Conservation (phyloP, 2,329 filamentous ascomycete species). For the Zymoseptoria passerinii region DNA sequence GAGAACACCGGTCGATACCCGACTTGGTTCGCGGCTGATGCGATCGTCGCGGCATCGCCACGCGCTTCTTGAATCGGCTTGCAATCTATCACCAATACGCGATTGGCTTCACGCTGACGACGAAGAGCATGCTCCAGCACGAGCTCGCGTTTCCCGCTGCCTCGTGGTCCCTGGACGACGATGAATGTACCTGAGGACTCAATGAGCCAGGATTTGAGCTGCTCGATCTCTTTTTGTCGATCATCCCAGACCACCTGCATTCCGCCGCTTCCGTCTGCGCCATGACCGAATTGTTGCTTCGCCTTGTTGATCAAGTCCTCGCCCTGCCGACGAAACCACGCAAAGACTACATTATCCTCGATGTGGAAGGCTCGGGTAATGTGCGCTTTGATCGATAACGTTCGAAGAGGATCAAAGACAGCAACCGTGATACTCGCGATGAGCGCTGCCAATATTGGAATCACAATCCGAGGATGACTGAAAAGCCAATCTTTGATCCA, state of each 20-base stretch:
- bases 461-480: constrained; percentile 77
- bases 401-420: constrained; percentile 88
- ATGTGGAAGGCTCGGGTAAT: constrained; percentile 70
- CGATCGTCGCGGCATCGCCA: constrained; percentile 79
- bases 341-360: constrained; percentile 63
- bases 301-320: constrained; percentile 52
- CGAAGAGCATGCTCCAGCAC: constrained; percentile 77
- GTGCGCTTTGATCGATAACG: constrained; percentile 84
- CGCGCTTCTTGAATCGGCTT: constrained; percentile 86
- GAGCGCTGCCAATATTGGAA: constrained; percentile 73
- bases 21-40: constrained; percentile 69
- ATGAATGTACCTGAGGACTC: constrained; percentile 89
- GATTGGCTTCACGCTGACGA: constrained; percentile 48
- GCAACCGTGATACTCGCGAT: constrained; percentile 75
- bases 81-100: constrained; percentile 83
- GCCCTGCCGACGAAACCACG: constrained; percentile 71
- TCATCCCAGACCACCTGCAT: constrained; percentile 82
- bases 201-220: constrained; percentile 75
- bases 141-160: constrained; percentile 83
- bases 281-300: constrained; percentile 28
- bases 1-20: constrained; percentile 91
- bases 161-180: constrained; percentile 83
- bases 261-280: constrained; percentile 53
- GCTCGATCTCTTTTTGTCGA: constrained; percentile 69
- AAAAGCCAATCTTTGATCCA: constrained; percentile 83